phyloP scores from a whole-genome alignment of 139 green algal genomes.

The Chlorella sp. region DNA sequence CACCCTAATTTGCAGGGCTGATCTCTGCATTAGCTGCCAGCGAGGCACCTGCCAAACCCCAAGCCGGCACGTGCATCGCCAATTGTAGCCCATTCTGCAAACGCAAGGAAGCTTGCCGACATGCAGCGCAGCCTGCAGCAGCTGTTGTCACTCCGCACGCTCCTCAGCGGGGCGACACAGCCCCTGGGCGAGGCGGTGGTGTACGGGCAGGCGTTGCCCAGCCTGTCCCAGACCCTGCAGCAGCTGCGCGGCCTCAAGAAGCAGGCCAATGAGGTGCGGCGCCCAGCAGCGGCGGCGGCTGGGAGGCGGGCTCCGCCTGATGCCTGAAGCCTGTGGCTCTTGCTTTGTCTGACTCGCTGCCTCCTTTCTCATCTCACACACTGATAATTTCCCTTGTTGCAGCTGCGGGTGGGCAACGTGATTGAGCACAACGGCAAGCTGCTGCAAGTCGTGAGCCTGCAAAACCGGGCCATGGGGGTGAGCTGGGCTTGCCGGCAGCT shows the following conservation, averaged over 20 bases:
- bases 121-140: neutral
- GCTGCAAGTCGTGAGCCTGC: constrained; percentile 49
- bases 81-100: too few relatives aligned
- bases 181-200: neutral
- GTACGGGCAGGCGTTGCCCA: neutral
- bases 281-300: too few relatives aligned
- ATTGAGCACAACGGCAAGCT: constrained; percentile 56
- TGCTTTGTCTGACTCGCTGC: neutral
- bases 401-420: constrained; percentile 57
- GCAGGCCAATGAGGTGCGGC: constrained; percentile 50
- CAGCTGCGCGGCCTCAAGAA: constrained; percentile 37
- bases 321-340: neutral
- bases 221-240: neutral
- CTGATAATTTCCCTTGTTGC: neutral
- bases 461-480: constrained; percentile 35
- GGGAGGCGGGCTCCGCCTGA: too few relatives aligned
- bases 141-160: constrained; percentile 5
- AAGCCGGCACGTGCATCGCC: too few relatives aligned
- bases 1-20: neutral
- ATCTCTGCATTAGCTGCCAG: neutral
- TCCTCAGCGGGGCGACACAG: neutral
- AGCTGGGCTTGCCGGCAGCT: neutral
- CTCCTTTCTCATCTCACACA: neutral
- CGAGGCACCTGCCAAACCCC: too few relatives aligned
- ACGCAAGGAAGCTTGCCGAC: neutral